A percentile compares a stretch with the other conserved stretches of the same genome.
Evolutionary conservation across 2,329 filamentous ascomycete genomes (phyloP).

Genomic region (Sphaerostilbella broomeana): DNA sequence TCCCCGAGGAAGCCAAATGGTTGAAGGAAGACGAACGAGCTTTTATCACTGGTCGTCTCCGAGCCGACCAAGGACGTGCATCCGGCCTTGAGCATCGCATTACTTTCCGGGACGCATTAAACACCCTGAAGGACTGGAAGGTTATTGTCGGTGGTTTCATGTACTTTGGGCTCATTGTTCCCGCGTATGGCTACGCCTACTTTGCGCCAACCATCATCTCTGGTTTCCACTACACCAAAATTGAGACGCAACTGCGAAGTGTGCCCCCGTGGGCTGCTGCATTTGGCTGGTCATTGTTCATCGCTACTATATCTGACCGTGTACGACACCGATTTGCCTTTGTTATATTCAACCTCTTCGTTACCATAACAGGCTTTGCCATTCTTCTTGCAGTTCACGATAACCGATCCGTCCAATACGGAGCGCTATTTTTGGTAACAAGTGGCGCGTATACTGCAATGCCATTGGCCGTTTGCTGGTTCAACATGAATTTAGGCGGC

Average conservation of each 20-base stretch:
- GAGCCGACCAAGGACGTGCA: slow-evolving; percentile 57
- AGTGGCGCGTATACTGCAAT: slow-evolving; percentile 80
- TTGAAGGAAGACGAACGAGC: slow-evolving; percentile 60
- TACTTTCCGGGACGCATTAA: slow-evolving; percentile 50
- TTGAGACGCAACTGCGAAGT: slow-evolving; percentile 51
- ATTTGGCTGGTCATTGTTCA: slow-evolving; percentile 70
- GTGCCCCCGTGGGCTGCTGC: slow-evolving; percentile 59
- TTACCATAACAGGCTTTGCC: slow-evolving; percentile 67
- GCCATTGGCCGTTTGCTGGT: slow-evolving; percentile 81
- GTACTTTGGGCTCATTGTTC: slow-evolving; percentile 75
- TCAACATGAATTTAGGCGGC: slow-evolving; percentile 70
- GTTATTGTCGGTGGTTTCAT: slow-evolving; percentile 69
- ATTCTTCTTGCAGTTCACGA: slow-evolving; percentile 68
- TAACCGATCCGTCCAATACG: slow-evolving; percentile 63
- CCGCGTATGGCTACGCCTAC: slow-evolving; percentile 72
- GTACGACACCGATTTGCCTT: slow-evolving; percentile 69
- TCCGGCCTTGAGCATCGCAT: slow-evolving; percentile 58
- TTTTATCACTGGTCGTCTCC: slow-evolving; percentile 60
- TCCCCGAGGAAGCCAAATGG: slow-evolving; percentile 70
- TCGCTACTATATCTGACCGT: slow-evolving; percentile 67
- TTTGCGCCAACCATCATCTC: slow-evolving; percentile 67
- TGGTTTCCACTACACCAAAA: slow-evolving; percentile 55
- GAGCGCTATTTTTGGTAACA: slow-evolving; percentile 72
- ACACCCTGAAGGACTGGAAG: slow-evolving; percentile 67
- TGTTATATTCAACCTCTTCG: slow-evolving; percentile 57